Evolutionary conservation across 2,329 filamentous ascomycete species (phyloP), one percentile per base, ranked within the genome.

Genomic region (Claviceps capensis): DNA sequence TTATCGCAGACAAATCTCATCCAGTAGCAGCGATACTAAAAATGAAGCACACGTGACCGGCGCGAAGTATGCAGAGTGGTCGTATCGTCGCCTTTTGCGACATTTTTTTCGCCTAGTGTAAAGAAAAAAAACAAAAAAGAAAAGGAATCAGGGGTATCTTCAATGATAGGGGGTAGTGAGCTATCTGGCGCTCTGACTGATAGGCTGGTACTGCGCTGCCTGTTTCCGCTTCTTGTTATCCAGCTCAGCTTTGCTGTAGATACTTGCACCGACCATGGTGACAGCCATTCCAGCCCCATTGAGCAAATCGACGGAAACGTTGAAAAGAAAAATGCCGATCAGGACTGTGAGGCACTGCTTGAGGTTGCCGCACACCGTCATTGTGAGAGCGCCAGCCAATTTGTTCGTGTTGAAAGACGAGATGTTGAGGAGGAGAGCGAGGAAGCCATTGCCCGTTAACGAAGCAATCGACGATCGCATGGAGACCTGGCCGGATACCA

Each of bases 321-420:
- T 69, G 61, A 78, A 79, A 48, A 78, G 66, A 47, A 72, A 64
- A 42, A 79, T 76, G 46, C 75, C 76, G 34, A 79, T 64, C 38
- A 76, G 63, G 13, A 80, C 75, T 1, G 77, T 79, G 44, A 79
- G 62, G 55, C 74, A 75, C 61, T 79, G 77, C 67, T 80, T 80
- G 53, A 80, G 65, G 59, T 80, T 80, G 51, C 74, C 77, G 54
- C 76, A 78, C 5, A 81, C 75, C 6, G 76, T 78, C 73, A 81
- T 79, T 40, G 76, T 80, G 52, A 81, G 62, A 17, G 77, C 76
- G 50, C 77, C 77, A 5, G 76, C 73, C 40, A 75, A 66, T 64
- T 78, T 78, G 64, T 80, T 80, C 50, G 77, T 77, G 53, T 73
- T 72, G 63, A 81, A 79, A 4, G 74, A 78, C 37, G 75, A 72